Evolutionary conservation across 495 filamentous ascomycete species (phyloP), one percentile per base, ranked within the genome.

Genomic region (Rhypophila decipiens): DNA sequence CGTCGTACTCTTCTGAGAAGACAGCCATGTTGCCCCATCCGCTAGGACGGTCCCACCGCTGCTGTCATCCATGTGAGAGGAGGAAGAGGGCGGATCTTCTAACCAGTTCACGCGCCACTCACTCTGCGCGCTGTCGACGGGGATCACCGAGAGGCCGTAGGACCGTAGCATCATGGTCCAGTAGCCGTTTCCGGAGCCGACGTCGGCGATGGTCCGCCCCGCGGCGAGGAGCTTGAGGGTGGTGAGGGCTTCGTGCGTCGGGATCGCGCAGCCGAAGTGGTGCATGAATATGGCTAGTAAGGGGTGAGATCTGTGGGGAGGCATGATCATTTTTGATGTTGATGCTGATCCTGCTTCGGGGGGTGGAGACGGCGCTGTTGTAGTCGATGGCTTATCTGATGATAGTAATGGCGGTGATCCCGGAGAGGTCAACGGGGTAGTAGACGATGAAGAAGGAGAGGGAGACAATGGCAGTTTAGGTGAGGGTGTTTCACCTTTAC

Each of bases 261-360:
- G 81, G 11, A 73, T 70, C 5, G 74, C 72, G 66, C 81, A 85
- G 29, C 77, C 78, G 61, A 84, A 83, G 59, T 85, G 80, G 62
- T 85, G 80, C 70, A 82, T 83, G 20, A 83, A 58, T n/a, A 85
- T 58, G 5, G 80, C 79, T 1, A 83, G 67, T 2, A 82, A 60
- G 51, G 76, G 77, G 53, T 85, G 80, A 21, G 67, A 64, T 18
- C 56, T 64, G 24, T 65, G 66, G 9, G 42, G 15, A n/a, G 21
- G 37, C 20, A 47, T 18, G 13, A 12, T n/a, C 18, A 20, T 19
- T 7, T 7, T 21, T 19, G 10, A 12, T 40, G 8, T 8, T 40
- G 38, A 9, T 7, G n/a, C 12, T 9, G 35, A n/a, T 37, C 18
- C 8, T 33, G 7, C 15, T 37, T 37, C 35, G 24, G 50, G 11